Evolutionary conservation across 768 basidiomycete genomes (phyloP).

Genomic region (Cystofilobasidium macerans): DNA sequence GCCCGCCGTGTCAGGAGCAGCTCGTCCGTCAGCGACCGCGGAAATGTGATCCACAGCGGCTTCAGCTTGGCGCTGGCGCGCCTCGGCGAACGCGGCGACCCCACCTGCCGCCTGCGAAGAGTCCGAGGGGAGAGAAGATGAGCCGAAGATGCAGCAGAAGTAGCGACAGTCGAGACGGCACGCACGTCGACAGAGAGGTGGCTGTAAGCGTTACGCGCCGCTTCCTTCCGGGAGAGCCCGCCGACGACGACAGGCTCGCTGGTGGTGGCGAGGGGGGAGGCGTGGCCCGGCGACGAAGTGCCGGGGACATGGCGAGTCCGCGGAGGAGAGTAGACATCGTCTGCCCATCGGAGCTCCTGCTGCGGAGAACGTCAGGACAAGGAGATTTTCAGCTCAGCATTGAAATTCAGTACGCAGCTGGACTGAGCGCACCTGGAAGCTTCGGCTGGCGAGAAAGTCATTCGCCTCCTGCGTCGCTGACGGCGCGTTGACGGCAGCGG

Average conservation of each 20-base stretch:
- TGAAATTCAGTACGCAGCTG: not conserved
- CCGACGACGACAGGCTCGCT: not conserved
- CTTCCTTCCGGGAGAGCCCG: not conserved
- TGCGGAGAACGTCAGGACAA: not conserved
- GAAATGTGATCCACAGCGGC: slow-evolving; percentile 3
- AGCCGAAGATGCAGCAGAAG: not conserved
- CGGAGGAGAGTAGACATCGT: not conserved
- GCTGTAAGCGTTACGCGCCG: not conserved
- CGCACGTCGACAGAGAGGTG: slow-evolving; percentile 3
- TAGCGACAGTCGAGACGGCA: not conserved
- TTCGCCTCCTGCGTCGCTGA: not conserved
- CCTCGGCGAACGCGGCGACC: not conserved
- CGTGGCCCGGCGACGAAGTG: not conserved
- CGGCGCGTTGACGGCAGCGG: not conserved
- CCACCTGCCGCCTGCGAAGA: not conserved
- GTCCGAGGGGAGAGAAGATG: not conserved
- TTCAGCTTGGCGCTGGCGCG: not conserved
- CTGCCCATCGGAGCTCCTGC: slow-evolving; percentile 2
- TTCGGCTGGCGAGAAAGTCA: not conserved
- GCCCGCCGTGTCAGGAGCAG: not conserved
- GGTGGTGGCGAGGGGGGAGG: not conserved
- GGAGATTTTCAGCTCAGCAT: not conserved
- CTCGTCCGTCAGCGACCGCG: not conserved
- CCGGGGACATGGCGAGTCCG: slow-evolving; percentile 2
- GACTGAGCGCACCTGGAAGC: not conserved